Base-by-base conservation (phyloP, 768 basidiomycete species). In the Lepiota venenata region DNA sequence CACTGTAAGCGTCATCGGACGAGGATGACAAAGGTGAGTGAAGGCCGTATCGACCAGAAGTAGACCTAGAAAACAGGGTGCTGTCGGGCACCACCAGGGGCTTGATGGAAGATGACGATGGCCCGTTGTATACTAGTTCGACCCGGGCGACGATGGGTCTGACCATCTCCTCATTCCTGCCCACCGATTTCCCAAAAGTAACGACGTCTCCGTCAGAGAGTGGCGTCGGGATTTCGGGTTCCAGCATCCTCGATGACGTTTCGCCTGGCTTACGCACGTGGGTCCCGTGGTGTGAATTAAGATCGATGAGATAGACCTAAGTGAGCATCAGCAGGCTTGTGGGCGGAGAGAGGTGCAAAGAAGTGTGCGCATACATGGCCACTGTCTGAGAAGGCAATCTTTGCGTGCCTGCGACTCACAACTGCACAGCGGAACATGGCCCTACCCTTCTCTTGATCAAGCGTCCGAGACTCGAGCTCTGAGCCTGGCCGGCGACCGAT, bases 181-280 rank as follows among this genome's bases (percentile, higher is more conserved):
- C 85, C 1, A 92, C 89, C 4, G 77, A 71, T 69, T 91, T 91
- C 60, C 89, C 89, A 61, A 92, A 88, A 2, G 87, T 91, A 55
- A 92, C 60, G 29, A 80, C 66, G 63, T 91, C 89, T 56, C 87
- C 87, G 61, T 89, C 82, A 39, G 73, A 63, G 44, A 92, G 80
- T 37, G 74, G 63, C 29, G 75, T 78, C 25, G 85, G 79, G 6
- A 75, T 72, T 60, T 86, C 83, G 12, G 85, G 73, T 42, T 71
- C 69, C 18, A 91, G 70, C 56, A 64, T 72, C 62, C 64, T 80
- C 1, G 82, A 72, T 9, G 72, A 60, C 1, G 69, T 56, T 46
- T 87, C 84, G 29, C 75, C 78, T 36, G 72, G 67, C 59, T 79
- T 80, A 56, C 77, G 73, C 50, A 91, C 64, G 59, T 87, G 80